Percentiles rank a stretch among this genome's conserved stretches.
Conservation (phyloP, 306 rosid species). For the Oxytropis ochrocephala region DNA sequence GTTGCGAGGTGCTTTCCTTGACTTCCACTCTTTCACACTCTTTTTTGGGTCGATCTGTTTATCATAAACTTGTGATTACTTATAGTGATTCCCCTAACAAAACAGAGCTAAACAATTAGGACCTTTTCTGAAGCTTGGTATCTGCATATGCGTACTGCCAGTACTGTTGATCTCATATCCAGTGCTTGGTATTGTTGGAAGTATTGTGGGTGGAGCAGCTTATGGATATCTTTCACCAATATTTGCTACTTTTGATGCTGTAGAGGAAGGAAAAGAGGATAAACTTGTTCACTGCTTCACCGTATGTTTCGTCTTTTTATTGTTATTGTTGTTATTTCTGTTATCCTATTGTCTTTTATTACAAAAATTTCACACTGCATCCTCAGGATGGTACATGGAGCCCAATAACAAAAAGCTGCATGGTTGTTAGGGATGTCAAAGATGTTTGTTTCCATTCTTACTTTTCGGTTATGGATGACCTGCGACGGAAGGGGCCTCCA, state of each 20-base stretch:
- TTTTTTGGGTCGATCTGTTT: neutral
- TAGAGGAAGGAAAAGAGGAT: conserved; percentile 73
- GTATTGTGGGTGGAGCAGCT: conserved; percentile 75
- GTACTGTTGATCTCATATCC: conserved; percentile 59
- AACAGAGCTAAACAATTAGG: conserved; percentile 72
- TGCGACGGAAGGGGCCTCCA: conserved; percentile 47
- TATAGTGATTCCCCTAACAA: conserved; percentile 18
- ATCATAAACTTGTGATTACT: neutral
- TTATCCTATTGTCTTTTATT: conserved; percentile 18
- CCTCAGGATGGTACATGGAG: conserved; percentile 83
- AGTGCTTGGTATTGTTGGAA: conserved; percentile 64
- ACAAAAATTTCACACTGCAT: conserved; percentile 16
- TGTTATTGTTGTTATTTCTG: conserved; percentile 5
- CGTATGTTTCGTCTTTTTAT: conserved; percentile 44
- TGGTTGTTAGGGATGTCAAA: conserved; percentile 63
- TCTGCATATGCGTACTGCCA: conserved; percentile 64
- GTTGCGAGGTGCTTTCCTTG: conserved; percentile 56
- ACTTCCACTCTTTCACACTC: neutral
- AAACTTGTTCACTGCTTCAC: conserved; percentile 55
- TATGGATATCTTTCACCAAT: conserved; percentile 72
- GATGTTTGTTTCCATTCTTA: conserved; percentile 76
- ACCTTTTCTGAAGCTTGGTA: conserved; percentile 63
- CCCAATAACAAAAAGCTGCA: conserved; percentile 49
- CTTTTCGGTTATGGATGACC: conserved; percentile 73
- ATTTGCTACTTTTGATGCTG: conserved; percentile 74